A percentile compares a stretch with the other conserved stretches of the same genome.
Conservation (phyloP, 2,329 filamentous ascomycete genomes). For the Stylonectria norvegica region DNA sequence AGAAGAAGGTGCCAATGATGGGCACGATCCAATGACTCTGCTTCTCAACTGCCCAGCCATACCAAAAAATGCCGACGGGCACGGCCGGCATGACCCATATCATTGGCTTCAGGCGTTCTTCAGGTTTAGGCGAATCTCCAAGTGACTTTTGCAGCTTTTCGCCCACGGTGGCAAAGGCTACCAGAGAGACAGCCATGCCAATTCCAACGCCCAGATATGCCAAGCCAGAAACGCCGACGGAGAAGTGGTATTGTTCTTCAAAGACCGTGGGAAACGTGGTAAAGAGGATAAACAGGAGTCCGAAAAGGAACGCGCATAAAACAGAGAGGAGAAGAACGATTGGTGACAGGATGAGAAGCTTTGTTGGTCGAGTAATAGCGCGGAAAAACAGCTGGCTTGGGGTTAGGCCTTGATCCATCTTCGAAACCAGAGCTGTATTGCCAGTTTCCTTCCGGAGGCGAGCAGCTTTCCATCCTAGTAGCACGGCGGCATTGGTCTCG, state of each 20-base stretch:
- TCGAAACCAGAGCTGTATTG: constrained; percentile 6
- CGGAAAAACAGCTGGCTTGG: constrained; percentile 26
- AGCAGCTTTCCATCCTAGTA: constrained; percentile 2
- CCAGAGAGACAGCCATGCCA: constrained; percentile 29
- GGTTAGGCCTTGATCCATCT: constrained; percentile 7
- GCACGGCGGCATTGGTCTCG: constrained; percentile 22
- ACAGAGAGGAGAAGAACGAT: constrained; percentile 45
- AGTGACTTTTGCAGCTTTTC: constrained; percentile 6
- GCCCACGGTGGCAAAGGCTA: constrained; percentile 6
- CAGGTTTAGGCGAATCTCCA: constrained; percentile 28
- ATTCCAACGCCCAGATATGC: constrained; percentile 48
- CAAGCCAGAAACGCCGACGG: constrained; percentile 28
- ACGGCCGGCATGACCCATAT: constrained; percentile 51
- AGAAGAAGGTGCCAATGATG: constrained; percentile 51
- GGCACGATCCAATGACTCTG: constrained; percentile 55
- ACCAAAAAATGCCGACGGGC: constrained; percentile 52
- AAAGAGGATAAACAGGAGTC: constrained; percentile 35
- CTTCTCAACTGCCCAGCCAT: constrained; percentile 55
- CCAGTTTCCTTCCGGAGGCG: constrained; percentile 4
- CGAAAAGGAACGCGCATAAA: constrained; percentile 35
- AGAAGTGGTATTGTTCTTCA: constrained; percentile 31
- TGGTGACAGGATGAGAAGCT: constrained; percentile 50
- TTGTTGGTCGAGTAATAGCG: constrained; percentile 37
- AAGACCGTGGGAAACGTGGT: constrained; percentile 36
- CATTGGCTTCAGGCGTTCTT: constrained; percentile 52